These are phyloP conservation scores for Aureobasidium sp. DNA, from an alignment of 2,329 filamentous ascomycete species.

Conservation along the genomic window DNA sequence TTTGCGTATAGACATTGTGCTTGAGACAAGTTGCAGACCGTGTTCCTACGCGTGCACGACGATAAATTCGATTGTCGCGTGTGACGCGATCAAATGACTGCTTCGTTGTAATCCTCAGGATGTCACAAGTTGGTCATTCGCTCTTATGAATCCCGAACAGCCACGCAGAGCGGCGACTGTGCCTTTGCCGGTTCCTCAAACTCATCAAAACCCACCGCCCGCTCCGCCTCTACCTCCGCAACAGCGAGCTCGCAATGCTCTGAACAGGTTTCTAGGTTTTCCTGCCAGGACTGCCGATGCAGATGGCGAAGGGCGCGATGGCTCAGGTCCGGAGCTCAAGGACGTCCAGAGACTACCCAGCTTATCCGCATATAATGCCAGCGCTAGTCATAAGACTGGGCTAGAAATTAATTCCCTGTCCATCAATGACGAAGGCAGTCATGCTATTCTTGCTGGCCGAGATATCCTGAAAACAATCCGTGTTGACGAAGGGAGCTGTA, in stretches of 20 bases:
- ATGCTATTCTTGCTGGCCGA: slow-evolving; percentile 58
- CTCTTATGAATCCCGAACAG: slow-evolving; percentile 10
- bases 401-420: slow-evolving; percentile 57
- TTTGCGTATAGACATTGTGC: too few relatives aligned
- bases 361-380: slow-evolving; percentile 38
- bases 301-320: slow-evolving; percentile 32
- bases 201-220: slow-evolving; percentile 15
- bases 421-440: slow-evolving; percentile 55
- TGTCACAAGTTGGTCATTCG: background rate
- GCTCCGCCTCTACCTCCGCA: slow-evolving; percentile 19
- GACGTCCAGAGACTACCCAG: slow-evolving; percentile 15
- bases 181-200: slow-evolving; percentile 14
- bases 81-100: background rate
- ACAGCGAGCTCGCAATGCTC: slow-evolving; percentile 28
- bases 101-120: background rate
- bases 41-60: background rate
- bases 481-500: slow-evolving; percentile 49
- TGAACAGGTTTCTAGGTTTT: slow-evolving; percentile 48
- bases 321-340: slow-evolving; percentile 22
- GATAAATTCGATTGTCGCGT: background rate
- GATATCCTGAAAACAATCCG: slow-evolving; percentile 61
- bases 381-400: slow-evolving; percentile 56
- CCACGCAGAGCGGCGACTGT: slow-evolving; percentile 15
- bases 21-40: background rate
- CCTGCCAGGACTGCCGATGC: slow-evolving; percentile 42